phyloP scores from a whole-genome alignment of 176 grass and related monocot species.

The Aegilops tauschii region DNA sequence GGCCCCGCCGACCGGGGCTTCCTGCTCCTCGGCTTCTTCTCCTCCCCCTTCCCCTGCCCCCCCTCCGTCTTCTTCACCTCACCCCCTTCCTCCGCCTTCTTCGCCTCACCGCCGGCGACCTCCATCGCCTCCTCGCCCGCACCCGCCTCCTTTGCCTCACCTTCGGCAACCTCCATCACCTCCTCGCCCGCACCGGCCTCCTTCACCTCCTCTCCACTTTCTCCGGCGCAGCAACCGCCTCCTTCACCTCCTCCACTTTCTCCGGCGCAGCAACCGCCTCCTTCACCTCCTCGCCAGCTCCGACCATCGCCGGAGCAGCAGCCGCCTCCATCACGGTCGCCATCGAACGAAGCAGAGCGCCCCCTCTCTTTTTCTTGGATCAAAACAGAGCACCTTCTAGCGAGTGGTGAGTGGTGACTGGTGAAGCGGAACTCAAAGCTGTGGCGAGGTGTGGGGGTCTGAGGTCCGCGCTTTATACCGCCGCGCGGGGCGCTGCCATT shows the following conservation, averaged over 20 bases:
- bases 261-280: background rate
- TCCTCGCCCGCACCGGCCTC: background rate
- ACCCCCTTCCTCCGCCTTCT: background rate
- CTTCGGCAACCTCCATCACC: too few species aligned
- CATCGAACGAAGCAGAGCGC: background rate
- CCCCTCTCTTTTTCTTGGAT: background rate
- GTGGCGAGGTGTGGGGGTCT: background rate
- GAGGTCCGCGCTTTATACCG: constrained; percentile 19
- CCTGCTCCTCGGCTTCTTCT: constrained; percentile 40
- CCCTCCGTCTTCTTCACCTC: background rate
- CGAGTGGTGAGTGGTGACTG: background rate
- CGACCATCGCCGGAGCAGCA: background rate
- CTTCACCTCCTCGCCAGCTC: constrained; percentile 3
- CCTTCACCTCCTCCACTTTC: background rate
- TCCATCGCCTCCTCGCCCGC: background rate
- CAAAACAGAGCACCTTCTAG: background rate
- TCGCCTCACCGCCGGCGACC: background rate
- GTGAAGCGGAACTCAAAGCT: background rate
- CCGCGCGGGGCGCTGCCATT: constrained; percentile 12
- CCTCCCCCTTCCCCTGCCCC: constrained; percentile 37
- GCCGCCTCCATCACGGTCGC: constrained; percentile 31
- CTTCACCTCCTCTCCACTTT: background rate
- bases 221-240: background rate
- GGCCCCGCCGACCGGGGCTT: constrained; percentile 42
- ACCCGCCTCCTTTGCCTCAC: background rate